Base-by-base conservation (phyloP, 305 asterid species). In the Monarda citriodora region DNA sequence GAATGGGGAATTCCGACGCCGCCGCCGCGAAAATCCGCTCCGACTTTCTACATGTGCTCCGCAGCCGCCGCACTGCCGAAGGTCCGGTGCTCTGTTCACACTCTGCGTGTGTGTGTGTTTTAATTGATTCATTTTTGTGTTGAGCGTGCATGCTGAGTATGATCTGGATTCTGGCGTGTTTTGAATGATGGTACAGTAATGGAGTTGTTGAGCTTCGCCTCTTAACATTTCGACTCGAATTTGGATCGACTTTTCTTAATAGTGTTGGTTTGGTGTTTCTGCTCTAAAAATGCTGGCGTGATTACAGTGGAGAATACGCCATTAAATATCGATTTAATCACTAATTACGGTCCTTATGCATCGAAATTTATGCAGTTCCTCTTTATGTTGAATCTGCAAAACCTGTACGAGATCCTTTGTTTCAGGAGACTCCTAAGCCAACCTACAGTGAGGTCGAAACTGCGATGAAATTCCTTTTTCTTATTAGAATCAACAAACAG, bases 401-500 rank as follows among this genome's bases (percentile, higher is more conserved):
- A 69, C 93, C 95, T 31, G 86, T 90, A 63, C 47, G 10, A 55
- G 89, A 85, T 65, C 97, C 99, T 38, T 46, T 89, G 66, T 89
- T 65, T 77, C 97, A 93, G 72, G 92, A 89, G 59, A 74, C 45
- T 69, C 88, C 87, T 21, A 88, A 49, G 79, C 92, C 96, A 62
- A 76, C 73, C 40, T 82, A 69, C 75, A 89, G 95, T 53, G 78
- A 80, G 96, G 98, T 93, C 53, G 63, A 60, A 63, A 14, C 63
- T 54, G 61, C 64, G 59, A 45, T 29, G 46, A 42, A 37, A 14
- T 53, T 66, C 49, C 14, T 26, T 40, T 60, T 8, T 56, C 21
- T 56, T 49, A 10, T 36, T 58, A 7, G 32, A 5, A 36, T 42
- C 57, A 44, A 50, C 17, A 59, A 25, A 15, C 42, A 59, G 54